Conservation (phyloP, 2,329 filamentous ascomycete species). For the Aspergillus sp. region DNA sequence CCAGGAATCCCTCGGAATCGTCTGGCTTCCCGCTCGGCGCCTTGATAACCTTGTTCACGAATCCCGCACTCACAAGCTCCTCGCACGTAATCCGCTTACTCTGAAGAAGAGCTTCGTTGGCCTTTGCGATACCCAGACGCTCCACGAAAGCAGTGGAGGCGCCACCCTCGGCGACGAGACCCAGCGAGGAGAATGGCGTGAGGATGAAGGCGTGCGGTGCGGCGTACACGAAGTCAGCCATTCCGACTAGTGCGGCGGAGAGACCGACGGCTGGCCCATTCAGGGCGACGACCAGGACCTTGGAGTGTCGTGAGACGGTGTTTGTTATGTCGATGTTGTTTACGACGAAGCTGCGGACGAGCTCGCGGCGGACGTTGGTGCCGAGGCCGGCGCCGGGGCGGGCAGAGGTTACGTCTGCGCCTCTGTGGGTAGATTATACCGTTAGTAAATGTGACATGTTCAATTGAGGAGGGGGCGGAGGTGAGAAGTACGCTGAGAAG, state of each 20-base stretch:
- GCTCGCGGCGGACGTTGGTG: conserved; percentile 53
- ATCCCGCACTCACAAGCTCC: conserved; percentile 74
- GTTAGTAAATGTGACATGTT: not conserved
- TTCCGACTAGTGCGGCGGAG: conserved; percentile 76
- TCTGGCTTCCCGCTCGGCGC: conserved; percentile 55
- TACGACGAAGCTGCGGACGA: conserved; percentile 71
- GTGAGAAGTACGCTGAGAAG: conserved; percentile 74
- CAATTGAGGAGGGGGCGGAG: no score
- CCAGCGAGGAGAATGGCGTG: conserved; percentile 86
- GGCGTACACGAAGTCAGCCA: conserved; percentile 91
- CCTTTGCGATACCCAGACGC: conserved; percentile 74
- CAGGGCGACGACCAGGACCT: conserved; percentile 85
- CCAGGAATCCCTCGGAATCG: conserved; percentile 68
- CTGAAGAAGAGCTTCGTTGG: conserved; percentile 93
- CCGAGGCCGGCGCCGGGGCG: conserved; percentile 43
- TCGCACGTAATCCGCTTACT: conserved; percentile 71
- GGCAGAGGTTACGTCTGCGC: conserved; percentile 70
- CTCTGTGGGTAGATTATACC: conserved; percentile 50
- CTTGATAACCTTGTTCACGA: conserved; percentile 79
- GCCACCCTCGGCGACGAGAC: conserved; percentile 86
- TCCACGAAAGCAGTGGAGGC: conserved; percentile 76
- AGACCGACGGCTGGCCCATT: conserved; percentile 92
- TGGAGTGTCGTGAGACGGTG: conserved; percentile 89
- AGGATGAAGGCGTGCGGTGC: conserved; percentile 79
- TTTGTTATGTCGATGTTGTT: conserved; percentile 89